Percentiles rank a stretch among this genome's conserved stretches.
Evolutionary conservation across 1,139 yeast species (phyloP).

Genomic region (Scheffersomyces segobiensis): DNA sequence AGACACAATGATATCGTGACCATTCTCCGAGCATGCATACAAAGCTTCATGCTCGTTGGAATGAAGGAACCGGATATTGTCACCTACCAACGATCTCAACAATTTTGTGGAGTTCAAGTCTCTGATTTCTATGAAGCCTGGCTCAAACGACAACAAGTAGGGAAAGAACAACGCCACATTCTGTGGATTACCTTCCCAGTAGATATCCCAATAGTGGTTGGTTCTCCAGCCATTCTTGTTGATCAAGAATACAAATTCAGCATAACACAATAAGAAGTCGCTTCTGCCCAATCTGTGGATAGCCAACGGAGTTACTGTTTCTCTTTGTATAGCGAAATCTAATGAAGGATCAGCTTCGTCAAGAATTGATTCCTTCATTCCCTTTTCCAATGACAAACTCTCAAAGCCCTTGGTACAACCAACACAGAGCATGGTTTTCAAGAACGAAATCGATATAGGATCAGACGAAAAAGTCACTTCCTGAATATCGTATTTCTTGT

Average conservation of each 20-base stretch:
- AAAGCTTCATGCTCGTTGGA: constrained; percentile 91
- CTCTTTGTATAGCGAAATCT: constrained; percentile 90
- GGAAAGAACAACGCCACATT: constrained; percentile 94
- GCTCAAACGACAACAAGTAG: constrained; percentile 85
- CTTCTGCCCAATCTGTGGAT: constrained; percentile 80
- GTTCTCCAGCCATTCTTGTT: constrained; percentile 97
- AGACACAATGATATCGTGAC: constrained; percentile 87
- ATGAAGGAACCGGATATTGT: constrained; percentile 84
- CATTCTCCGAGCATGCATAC: constrained; percentile 90
- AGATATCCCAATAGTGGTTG: constrained; percentile 88
- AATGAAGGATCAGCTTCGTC: constrained; percentile 97
- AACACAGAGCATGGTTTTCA: constrained; percentile 85
- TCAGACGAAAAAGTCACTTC: constrained; percentile 85
- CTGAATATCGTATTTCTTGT: constrained; percentile 64
- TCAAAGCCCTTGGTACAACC: constrained; percentile 98
- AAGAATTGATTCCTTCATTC: constrained; percentile 71
- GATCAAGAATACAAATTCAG: constrained; percentile 92
- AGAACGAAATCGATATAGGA: constrained; percentile 86
- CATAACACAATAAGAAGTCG: constrained; percentile 82
- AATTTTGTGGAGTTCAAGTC: constrained; percentile 87
- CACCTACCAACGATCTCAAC: constrained; percentile 90
- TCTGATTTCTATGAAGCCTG: constrained; percentile 86
- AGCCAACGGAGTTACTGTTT: constrained; percentile 80
- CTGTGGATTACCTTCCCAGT: constrained; percentile 97
- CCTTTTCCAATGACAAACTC: constrained; percentile 80